Conservation (phyloP, 345 rosid genomes). For the Erysimum cheiranthoides region DNA sequence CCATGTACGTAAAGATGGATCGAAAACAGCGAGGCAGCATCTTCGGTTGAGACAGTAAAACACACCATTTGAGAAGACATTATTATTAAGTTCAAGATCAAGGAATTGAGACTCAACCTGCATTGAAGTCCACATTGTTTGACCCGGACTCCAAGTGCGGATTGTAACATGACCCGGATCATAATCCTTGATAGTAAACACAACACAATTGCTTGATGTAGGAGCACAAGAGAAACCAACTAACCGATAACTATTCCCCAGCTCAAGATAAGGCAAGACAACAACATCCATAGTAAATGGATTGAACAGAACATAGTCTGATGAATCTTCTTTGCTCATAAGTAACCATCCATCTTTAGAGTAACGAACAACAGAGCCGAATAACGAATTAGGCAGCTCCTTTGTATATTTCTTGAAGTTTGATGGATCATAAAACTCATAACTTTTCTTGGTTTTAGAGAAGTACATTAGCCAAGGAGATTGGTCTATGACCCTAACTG, state of each 20-base stretch:
- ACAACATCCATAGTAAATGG: slow-evolving; percentile 62
- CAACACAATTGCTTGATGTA: slow-evolving; percentile 58
- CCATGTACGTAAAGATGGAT: slow-evolving; percentile 35
- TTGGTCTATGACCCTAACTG: slow-evolving; percentile 61
- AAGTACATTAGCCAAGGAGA: slow-evolving; percentile 78
- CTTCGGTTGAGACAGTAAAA: slow-evolving; percentile 38
- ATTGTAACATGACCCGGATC: slow-evolving; percentile 66
- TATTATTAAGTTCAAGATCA: slow-evolving; percentile 21
- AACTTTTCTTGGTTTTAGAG: slow-evolving; percentile 55
- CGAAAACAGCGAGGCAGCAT: slow-evolving; percentile 25
- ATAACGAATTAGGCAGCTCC: slow-evolving; percentile 63
- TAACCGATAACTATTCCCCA: slow-evolving; percentile 47
- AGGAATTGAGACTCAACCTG: slow-evolving; percentile 38
- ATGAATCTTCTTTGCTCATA: slow-evolving; percentile 53
- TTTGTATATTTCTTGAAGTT: slow-evolving; percentile 50
- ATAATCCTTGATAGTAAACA: slow-evolving; percentile 62
- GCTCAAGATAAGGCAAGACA: slow-evolving; percentile 52
- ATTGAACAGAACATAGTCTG: slow-evolving; percentile 67
- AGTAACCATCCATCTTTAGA: slow-evolving; percentile 79
- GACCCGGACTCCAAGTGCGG: slow-evolving; percentile 64
- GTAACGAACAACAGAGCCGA: slow-evolving; percentile 66
- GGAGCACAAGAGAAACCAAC: slow-evolving; percentile 81
- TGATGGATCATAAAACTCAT: slow-evolving; percentile 69
- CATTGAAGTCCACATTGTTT: slow-evolving; percentile 56
- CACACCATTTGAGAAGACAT: slow-evolving; percentile 38